Evolutionary conservation across 1,284 basidiomycete genomes (phyloP).

Genomic region (Bjerkandera adusta): DNA sequence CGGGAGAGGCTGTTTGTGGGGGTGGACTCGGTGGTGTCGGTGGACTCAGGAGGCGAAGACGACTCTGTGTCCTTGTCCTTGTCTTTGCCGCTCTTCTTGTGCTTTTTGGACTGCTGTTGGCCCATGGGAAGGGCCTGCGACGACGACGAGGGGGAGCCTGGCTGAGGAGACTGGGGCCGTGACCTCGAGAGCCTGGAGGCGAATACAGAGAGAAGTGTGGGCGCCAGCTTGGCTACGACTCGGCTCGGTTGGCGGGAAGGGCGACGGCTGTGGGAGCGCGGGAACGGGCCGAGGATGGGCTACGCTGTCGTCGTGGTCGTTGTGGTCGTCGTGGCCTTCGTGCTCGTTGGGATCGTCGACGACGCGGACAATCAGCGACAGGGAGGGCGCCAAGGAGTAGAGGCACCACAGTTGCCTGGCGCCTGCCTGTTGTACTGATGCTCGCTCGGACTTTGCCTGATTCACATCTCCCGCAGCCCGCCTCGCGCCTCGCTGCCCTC

Average conservation of each 20-base stretch:
- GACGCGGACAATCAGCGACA: constrained; percentile 12
- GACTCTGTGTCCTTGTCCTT: constrained; percentile 53
- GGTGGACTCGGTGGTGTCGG: constrained; percentile 37
- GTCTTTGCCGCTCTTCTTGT: constrained; percentile 66
- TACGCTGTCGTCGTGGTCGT: constrained; percentile 8
- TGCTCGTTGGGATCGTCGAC: constrained; percentile 9
- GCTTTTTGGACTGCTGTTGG: constrained; percentile 78
- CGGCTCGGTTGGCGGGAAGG: constrained; percentile 16
- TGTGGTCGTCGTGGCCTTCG: constrained; percentile 9
- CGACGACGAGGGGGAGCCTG: constrained; percentile 34
- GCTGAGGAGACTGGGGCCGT: constrained; percentile 67
- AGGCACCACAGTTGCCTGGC: constrained; percentile 14
- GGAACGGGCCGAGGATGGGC: constrained; percentile 7
- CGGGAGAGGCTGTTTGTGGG: constrained; percentile 45
- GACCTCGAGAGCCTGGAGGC: constrained; percentile 68
- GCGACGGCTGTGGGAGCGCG: constrained; percentile 4
- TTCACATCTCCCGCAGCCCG: constrained; percentile 3
- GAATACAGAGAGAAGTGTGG: constrained; percentile 73
- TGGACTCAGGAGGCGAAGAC: constrained; percentile 30
- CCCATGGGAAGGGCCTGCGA: constrained; percentile 57
- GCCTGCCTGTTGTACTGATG: constrained; percentile 19
- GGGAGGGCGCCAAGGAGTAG: constrained; percentile 9
- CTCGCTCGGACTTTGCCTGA: constrained; percentile 15
- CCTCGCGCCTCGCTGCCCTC: too few relatives aligned
- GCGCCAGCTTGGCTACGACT: constrained; percentile 62